phyloP scores from a whole-genome alignment of 176 grass and related monocot genomes.

The Pontederia paniculata region DNA sequence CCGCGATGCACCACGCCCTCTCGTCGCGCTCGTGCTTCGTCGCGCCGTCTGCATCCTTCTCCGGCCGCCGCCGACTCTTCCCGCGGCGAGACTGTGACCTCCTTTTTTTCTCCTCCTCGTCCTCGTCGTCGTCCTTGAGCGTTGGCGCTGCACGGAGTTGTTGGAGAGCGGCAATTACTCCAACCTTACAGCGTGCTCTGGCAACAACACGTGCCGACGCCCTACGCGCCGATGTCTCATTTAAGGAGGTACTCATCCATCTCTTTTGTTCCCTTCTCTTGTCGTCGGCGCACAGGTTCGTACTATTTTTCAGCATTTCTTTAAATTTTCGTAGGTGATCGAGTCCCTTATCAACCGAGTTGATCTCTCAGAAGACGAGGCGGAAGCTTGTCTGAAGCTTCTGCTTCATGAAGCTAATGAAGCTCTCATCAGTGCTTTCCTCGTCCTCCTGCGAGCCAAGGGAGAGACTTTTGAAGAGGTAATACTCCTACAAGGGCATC shows the following conservation, averaged over 20 bases:
- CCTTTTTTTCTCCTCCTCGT: too few relatives aligned
- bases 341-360: constrained; percentile 52
- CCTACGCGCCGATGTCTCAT: background rate
- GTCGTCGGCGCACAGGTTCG: background rate
- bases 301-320: too few relatives aligned
- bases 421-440: constrained; percentile 79
- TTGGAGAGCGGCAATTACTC: too few relatives aligned
- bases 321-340: constrained; percentile 35
- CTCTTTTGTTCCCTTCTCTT: background rate
- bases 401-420: constrained; percentile 53
- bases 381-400: constrained; percentile 56
- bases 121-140: too few relatives aligned
- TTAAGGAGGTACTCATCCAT: background rate
- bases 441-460: constrained; percentile 88
- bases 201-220: background rate
- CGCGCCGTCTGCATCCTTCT: too few relatives aligned
- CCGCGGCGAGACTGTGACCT: too few relatives aligned
- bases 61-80: too few relatives aligned
- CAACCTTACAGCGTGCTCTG: background rate
- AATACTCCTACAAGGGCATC: background rate
- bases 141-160: too few relatives aligned
- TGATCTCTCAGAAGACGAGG: constrained; percentile 77
- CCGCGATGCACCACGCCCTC: too few relatives aligned
- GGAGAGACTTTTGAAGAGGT: constrained; percentile 96
- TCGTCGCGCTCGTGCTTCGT: too few relatives aligned